phyloP scores from a whole-genome alignment of 352 stramenopile species.

The Phytophthora palmivora region DNA sequence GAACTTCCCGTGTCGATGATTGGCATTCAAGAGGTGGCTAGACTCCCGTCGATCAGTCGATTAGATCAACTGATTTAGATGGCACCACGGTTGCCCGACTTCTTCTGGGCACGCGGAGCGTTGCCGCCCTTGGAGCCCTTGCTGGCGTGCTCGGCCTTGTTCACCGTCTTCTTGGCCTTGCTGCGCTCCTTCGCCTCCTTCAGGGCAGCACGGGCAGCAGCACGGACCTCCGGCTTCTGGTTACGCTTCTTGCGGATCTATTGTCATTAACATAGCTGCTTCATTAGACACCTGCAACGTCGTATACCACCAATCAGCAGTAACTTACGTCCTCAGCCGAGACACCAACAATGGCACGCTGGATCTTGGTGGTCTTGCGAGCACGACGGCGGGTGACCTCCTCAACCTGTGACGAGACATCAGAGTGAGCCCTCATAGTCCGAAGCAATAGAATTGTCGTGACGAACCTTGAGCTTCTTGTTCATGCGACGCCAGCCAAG shows the following conservation, averaged over 20 bases:
- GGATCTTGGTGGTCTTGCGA: slow-evolving; percentile 96
- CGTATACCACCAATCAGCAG: background rate
- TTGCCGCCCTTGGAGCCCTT: slow-evolving; percentile 71
- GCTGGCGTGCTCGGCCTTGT: slow-evolving; percentile 63
- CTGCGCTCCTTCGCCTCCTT: slow-evolving; percentile 92
- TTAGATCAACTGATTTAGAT: slow-evolving; percentile 68
- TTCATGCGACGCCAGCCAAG: slow-evolving; percentile 97
- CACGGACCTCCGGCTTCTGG: slow-evolving; percentile 95
- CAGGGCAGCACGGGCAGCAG: slow-evolving; percentile 91
- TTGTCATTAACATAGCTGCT: background rate
- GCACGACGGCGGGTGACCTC: slow-evolving; percentile 83
- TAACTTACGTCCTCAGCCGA: slow-evolving; percentile 93
- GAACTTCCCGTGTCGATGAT: slow-evolving; percentile 42
- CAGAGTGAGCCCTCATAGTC: slow-evolving; percentile 3
- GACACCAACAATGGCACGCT: slow-evolving; percentile 97
- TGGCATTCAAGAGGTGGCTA: slow-evolving; percentile 44
- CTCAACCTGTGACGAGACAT: slow-evolving; percentile 59
- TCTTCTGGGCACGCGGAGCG: slow-evolving; percentile 83
- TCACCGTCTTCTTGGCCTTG: slow-evolving; percentile 84
- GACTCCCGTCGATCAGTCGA: slow-evolving; percentile 36
- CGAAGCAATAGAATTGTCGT: too few species aligned
- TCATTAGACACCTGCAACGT: slow-evolving; percentile 2
- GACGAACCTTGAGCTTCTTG: slow-evolving; percentile 98
- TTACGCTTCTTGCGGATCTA: slow-evolving; percentile 98
- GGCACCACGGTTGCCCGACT: slow-evolving; percentile 90